Evolutionary conservation across 192 early-diverging fungal species (phyloP).

Genomic region (Coemansia sp.): DNA sequence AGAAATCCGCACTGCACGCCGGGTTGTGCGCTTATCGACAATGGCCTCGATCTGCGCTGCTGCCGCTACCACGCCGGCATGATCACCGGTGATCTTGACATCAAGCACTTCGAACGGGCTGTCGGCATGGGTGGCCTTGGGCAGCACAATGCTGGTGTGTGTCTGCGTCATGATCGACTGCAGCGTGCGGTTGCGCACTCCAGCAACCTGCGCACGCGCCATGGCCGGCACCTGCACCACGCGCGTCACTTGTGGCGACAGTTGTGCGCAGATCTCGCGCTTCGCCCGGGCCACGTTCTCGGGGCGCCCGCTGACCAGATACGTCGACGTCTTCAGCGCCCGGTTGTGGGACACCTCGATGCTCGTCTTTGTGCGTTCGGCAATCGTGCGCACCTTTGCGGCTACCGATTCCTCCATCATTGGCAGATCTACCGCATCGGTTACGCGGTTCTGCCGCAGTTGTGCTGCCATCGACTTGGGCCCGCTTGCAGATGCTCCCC

Average conservation of each 20-base stretch:
- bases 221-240: constrained; percentile 70
- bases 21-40: constrained; percentile 74
- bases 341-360: constrained; percentile 83
- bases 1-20: constrained; percentile 63
- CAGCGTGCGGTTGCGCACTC: constrained; percentile 76
- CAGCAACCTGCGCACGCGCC: constrained; percentile 79
- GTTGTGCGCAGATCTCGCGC: constrained; percentile 69
- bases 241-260: constrained; percentile 66
- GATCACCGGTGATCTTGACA: constrained; percentile 82
- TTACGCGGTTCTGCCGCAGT: constrained; percentile 50
- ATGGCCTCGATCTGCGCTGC: constrained; percentile 79
- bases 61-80: constrained; percentile 75
- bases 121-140: constrained; percentile 53
- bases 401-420: constrained; percentile 47
- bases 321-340: constrained; percentile 69
- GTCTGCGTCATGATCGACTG: constrained; percentile 73
- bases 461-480: constrained; percentile 38
- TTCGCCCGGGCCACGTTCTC: constrained; percentile 76
- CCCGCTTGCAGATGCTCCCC: constrained; percentile 30
- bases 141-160: constrained; percentile 70
- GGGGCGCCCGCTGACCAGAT: constrained; percentile 79
- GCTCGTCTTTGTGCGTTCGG: constrained; percentile 64
- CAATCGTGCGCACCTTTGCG: constrained; percentile 62
- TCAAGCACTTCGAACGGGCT: constrained; percentile 57
- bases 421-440: constrained; percentile 57